phyloP scores from a whole-genome alignment of 306 rosid genomes.

The Fragaria vesca region DNA sequence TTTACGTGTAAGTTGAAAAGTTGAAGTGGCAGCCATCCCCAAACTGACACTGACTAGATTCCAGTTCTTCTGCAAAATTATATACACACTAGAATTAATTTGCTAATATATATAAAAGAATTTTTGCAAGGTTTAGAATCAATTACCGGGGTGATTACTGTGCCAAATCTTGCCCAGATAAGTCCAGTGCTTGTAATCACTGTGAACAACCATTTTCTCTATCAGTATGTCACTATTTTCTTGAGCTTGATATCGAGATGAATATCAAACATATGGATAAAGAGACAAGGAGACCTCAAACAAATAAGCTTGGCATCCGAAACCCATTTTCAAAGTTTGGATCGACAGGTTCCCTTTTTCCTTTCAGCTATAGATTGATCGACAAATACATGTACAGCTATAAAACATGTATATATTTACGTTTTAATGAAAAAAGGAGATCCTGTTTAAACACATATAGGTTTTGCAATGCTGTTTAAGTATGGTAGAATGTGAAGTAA shows the following conservation, averaged over 20 bases:
- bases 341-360: neutral
- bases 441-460: no score
- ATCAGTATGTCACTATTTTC: neutral
- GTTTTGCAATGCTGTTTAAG: neutral
- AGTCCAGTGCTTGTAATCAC: constrained; percentile 16
- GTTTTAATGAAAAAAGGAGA: no score
- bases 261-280: neutral
- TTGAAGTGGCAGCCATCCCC: constrained; percentile 14
- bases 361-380: no score
- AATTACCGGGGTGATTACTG: constrained; percentile 26
- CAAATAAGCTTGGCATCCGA: neutral
- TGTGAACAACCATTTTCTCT: neutral
- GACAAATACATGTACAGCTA: no score
- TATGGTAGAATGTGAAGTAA: neutral
- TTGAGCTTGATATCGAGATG: neutral
- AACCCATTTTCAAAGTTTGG: neutral
- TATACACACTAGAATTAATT: neutral
- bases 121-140: neutral
- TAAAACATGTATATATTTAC: no score
- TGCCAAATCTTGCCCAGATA: constrained; percentile 25
- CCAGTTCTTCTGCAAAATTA: constrained; percentile 28
- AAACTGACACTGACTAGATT: constrained; percentile 16
- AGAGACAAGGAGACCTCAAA: neutral
- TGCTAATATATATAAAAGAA: neutral
- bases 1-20: constrained; percentile 26